Evolutionary conservation across 495 filamentous ascomycete species (phyloP).

Genomic region (Tuber borchii): DNA sequence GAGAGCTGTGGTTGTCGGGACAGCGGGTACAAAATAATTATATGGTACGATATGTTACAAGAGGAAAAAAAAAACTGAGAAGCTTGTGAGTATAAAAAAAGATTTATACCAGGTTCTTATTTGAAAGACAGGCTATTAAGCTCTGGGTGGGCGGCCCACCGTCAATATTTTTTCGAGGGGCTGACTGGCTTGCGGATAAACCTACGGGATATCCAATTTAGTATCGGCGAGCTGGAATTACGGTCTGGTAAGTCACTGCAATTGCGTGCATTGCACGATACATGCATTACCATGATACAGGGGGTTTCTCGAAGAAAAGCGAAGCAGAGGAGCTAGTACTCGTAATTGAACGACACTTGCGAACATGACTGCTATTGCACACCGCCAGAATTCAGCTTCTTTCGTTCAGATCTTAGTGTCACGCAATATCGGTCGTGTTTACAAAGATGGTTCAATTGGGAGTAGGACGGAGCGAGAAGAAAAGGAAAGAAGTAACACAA

Average conservation of each 20-base stretch:
- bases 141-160: not conserved
- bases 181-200: not conserved
- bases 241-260: not conserved
- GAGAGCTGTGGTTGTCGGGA: not conserved
- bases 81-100: not conserved
- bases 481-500: not conserved
- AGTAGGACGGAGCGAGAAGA: not conserved
- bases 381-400: no score
- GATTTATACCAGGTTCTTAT: not conserved
- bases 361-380: no score
- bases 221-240: not conserved
- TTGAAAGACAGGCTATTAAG: not conserved
- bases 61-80: not conserved
- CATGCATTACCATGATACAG: not conserved
- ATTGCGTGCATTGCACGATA: conserved; percentile 1
- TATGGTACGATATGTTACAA: not conserved
- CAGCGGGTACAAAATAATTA: not conserved
- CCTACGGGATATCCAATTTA: not conserved
- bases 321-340: not conserved
- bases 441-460: no score
- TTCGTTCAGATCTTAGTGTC: no score
- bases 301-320: not conserved
- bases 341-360: no score
- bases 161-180: not conserved
- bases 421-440: no score